Percentiles rank a stretch among this genome's conserved stretches.
These are phyloP conservation scores for Chloromonas sp. DNA, from an alignment of 163 green algal species.

Conservation along the genomic window DNA sequence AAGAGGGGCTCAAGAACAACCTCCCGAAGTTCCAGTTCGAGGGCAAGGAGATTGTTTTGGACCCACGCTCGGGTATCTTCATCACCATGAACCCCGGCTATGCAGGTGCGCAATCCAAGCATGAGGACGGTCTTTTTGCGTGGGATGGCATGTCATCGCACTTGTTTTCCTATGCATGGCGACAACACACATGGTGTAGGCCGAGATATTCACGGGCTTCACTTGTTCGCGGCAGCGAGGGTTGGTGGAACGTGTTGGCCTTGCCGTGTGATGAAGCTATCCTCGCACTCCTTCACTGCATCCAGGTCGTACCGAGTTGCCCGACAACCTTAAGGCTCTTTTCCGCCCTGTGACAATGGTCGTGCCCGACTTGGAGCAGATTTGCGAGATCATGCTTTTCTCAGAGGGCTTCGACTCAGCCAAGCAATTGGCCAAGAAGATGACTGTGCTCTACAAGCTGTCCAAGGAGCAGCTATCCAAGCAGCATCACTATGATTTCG, in stretches of 20 bases:
- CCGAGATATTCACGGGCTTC: too few relatives aligned
- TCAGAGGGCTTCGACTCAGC: slow-evolving; percentile 80
- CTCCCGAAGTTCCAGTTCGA: slow-evolving; percentile 78
- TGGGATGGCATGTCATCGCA: too few relatives aligned
- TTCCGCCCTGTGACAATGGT: slow-evolving; percentile 92
- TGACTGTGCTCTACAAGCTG: slow-evolving; percentile 88
- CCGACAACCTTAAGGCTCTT: slow-evolving; percentile 88
- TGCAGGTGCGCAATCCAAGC: slow-evolving; percentile 14
- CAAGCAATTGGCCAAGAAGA: slow-evolving; percentile 86
- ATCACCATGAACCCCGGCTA: slow-evolving; percentile 92
- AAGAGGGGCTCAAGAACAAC: slow-evolving; percentile 80
- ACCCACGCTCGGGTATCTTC: slow-evolving; percentile 72
- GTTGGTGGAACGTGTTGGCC: too few relatives aligned
- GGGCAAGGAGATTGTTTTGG: slow-evolving; percentile 74
- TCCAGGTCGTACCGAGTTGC: slow-evolving; percentile 73
- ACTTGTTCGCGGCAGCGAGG: too few relatives aligned
- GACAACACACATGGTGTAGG: too few relatives aligned
- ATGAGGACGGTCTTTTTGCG: too few relatives aligned
- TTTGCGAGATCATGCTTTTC: slow-evolving; percentile 92
- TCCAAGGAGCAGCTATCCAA: slow-evolving; percentile 81
- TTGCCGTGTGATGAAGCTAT: too few relatives aligned
- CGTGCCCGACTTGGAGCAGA: slow-evolving; percentile 83
- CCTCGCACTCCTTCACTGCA: too few relatives aligned
- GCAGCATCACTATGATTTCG: slow-evolving; percentile 90
- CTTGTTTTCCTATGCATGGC: too few relatives aligned